Conservation (phyloP, 176 grass and related monocot genomes). For the Paspalum notatum region DNA sequence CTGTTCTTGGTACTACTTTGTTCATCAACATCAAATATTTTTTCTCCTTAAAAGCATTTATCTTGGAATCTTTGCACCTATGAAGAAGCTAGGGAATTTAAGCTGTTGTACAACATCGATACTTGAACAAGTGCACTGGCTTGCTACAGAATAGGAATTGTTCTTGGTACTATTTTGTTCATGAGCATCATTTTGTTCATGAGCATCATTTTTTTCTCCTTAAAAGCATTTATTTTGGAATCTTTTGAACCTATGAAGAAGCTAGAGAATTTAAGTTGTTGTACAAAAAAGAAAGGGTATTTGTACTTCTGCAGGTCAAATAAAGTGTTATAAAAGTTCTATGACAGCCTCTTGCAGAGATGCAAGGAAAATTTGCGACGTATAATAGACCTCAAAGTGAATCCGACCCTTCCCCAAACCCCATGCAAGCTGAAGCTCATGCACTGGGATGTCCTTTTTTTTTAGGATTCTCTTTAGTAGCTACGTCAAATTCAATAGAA, state of each 20-base stretch:
- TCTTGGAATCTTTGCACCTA: neutral
- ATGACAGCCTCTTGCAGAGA: neutral
- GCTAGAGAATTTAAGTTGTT: neutral
- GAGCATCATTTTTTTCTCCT: neutral
- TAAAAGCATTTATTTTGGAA: neutral
- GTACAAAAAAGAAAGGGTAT: neutral
- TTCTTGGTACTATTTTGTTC: neutral
- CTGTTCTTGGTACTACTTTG: neutral
- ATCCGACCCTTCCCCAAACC: no score
- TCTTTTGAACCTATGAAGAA: neutral
- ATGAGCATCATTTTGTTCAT: neutral
- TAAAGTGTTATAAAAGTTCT: neutral
- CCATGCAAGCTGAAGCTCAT: no score
- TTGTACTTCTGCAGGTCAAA: neutral
- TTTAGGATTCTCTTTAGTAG: neutral
- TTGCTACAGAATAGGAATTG: neutral
- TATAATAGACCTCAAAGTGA: no score
- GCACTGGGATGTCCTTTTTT: no score
- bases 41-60: neutral
- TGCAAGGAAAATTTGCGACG: no score
- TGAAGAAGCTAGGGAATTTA: neutral
- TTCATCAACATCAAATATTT: neutral
- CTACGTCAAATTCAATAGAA: constrained; percentile 5
- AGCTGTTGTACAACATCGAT: neutral
- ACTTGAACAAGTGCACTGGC: neutral